Percentiles rank a stretch among this genome's conserved stretches.
phyloP scores from a whole-genome alignment of 371 early-diverging fungal species.

The Parasitella parasitica region DNA sequence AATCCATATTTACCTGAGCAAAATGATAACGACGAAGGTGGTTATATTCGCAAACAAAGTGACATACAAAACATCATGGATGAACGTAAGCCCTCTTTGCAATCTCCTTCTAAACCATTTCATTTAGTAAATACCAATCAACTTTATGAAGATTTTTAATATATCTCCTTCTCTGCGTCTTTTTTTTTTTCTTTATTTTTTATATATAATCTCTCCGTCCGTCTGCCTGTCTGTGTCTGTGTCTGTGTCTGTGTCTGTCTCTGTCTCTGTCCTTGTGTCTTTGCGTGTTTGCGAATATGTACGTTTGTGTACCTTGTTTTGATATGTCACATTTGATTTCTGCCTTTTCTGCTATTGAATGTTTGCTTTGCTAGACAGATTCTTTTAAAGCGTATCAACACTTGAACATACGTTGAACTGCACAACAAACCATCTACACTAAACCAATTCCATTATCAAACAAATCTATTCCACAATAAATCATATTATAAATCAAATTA shows the following conservation, averaged over 20 bases:
- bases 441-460: not conserved
- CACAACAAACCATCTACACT: not conserved
- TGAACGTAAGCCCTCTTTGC: slow-evolving; percentile 13
- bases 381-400: not conserved
- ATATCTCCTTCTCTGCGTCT: not conserved
- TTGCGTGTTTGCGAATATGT: not conserved
- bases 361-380: not conserved
- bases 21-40: slow-evolving; percentile 1
- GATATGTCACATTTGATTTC: not conserved
- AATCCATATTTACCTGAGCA: not conserved
- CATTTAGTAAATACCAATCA: slow-evolving; percentile 36
- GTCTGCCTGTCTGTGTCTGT: not conserved
- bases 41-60: slow-evolving; percentile 2
- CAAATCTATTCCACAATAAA: not conserved
- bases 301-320: not conserved
- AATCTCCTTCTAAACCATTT: slow-evolving; percentile 31
- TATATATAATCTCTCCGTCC: not conserved
- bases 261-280: not conserved
- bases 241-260: not conserved
- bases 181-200: not conserved
- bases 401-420: not conserved
- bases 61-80: slow-evolving; percentile 19
- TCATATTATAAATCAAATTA: not conserved
- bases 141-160: slow-evolving; percentile 38
- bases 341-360: not conserved